Base-by-base conservation (phyloP, 164 flowering plant species). In the Magnolia changhungtana region DNA sequence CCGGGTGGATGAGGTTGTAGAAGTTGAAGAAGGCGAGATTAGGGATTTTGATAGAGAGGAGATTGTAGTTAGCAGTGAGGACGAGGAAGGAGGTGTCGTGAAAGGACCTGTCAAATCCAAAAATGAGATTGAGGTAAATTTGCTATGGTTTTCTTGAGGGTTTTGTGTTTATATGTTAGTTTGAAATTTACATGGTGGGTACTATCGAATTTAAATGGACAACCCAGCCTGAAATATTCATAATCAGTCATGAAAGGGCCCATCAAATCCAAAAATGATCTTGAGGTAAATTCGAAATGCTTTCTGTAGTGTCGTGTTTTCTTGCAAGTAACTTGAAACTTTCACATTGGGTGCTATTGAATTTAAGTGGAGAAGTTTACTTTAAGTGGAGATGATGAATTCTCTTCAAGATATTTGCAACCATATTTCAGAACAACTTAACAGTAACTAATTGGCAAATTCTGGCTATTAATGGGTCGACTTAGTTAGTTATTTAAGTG, bases 11-110 rank as follows among this genome's bases (percentile, higher is more conserved):
- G 80, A 21, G 24, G 78, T 18, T 24, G 81, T 71, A 14, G 91
- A 88, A 27, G 20, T 88, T 50, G 97, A 93, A 83, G 99, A 92
- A 83, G 98, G 94, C 69, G 96, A 93, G 81, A 90, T 90, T 67
- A 71, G 78, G 83, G 87, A 80, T 50, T 79, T 77, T 21, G 83
- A 79, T 71, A 79, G 10, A 27, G 82, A 79, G 52, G 82, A 79
- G 77, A 78, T 76, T 23, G 68, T 81, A 76, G 78, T 51, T 50
- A 82, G 79, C 20, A 80, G 81, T 13, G 88, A 76, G n/a, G 90
- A 83, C 18, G 89, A 77, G 27, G 87, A 27, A 7, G 84, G 31
- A 27, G 79, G 7, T 24, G 74, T 63, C 45, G 49, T 20, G 5
- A 80, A 50, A 63, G 91, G 87, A 29, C 97, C 96, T 24, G 86